These are phyloP conservation scores for Butyriboletus appendiculatus DNA, from an alignment of 1,284 basidiomycete genomes.

Conservation along the genomic window DNA sequence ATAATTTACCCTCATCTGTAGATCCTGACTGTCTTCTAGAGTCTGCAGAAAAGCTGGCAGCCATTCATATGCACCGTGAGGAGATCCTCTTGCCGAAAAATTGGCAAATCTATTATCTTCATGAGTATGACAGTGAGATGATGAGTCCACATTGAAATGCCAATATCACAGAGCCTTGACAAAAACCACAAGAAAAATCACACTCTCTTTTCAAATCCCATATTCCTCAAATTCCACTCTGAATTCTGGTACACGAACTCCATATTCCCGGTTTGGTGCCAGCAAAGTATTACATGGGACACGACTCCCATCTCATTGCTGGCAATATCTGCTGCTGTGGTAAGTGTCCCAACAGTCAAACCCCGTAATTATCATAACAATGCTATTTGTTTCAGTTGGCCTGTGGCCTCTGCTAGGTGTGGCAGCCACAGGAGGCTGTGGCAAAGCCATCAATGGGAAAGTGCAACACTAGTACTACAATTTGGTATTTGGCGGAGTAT, in stretches of 20 bases:
- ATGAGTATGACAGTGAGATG: neutral
- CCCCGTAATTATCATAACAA: no score
- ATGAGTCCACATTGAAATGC: neutral
- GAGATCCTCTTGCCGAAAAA: neutral
- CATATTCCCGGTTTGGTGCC: neutral
- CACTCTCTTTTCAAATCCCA: neutral
- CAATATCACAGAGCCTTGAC: neutral
- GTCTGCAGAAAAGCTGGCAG: no score
- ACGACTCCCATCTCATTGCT: neutral
- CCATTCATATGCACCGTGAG: no score
- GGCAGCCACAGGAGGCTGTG: neutral
- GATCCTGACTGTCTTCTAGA: no score
- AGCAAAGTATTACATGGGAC: neutral
- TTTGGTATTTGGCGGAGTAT: no score
- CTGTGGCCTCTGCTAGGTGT: neutral
- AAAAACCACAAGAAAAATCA: neutral
- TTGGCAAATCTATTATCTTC: neutral
- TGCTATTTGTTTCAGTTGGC: neutral
- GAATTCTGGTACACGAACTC: neutral
- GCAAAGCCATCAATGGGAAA: no score
- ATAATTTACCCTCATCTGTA: no score
- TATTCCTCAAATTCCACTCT: neutral
- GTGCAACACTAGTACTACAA: no score
- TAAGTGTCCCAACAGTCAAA: no score
- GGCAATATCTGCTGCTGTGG: no score